Evolutionary conservation across 2,329 filamentous ascomycete genomes (phyloP).

Genomic region (Sarocladium strictum): DNA sequence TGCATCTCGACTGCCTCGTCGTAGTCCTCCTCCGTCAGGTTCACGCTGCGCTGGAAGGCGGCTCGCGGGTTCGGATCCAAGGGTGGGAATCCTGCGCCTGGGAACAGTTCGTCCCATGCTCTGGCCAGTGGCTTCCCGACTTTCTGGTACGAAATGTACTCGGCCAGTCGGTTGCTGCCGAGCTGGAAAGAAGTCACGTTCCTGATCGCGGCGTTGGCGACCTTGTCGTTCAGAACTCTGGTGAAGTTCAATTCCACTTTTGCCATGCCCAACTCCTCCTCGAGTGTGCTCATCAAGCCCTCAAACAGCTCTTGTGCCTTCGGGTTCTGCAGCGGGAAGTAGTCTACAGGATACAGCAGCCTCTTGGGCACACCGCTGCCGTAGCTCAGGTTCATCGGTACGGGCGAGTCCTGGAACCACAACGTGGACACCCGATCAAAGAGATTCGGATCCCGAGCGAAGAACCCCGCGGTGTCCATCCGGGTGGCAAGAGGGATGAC

Average conservation of each 20-base stretch:
- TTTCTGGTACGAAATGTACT: slow-evolving; percentile 10
- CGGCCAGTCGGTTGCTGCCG: slow-evolving; percentile 9
- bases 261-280: background rate
- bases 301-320: slow-evolving; percentile 11
- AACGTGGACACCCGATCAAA: slow-evolving; percentile 9
- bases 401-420: slow-evolving; percentile 1
- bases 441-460: slow-evolving; percentile 12
- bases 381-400: background rate
- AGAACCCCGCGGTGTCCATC: slow-evolving; percentile 13
- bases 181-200: slow-evolving; percentile 11
- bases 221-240: background rate
- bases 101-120: slow-evolving; percentile 7
- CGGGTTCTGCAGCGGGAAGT: slow-evolving; percentile 10
- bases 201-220: slow-evolving; percentile 6
- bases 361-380: background rate
- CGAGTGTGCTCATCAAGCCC: slow-evolving; percentile 6
- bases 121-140: slow-evolving; percentile 4
- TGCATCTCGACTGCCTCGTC: slow-evolving; percentile 7
- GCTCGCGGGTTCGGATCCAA: slow-evolving; percentile 11
- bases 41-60: slow-evolving; percentile 9
- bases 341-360: slow-evolving; percentile 10
- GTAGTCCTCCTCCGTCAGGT: slow-evolving; percentile 8
- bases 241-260: slow-evolving; percentile 5
- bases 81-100: slow-evolving; percentile 9
- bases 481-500: slow-evolving; percentile 12